A percentile compares a stretch with the other conserved stretches of the same genome.
Conservation (phyloP, 169 alveolate species). For the Eimeria necatrix region DNA sequence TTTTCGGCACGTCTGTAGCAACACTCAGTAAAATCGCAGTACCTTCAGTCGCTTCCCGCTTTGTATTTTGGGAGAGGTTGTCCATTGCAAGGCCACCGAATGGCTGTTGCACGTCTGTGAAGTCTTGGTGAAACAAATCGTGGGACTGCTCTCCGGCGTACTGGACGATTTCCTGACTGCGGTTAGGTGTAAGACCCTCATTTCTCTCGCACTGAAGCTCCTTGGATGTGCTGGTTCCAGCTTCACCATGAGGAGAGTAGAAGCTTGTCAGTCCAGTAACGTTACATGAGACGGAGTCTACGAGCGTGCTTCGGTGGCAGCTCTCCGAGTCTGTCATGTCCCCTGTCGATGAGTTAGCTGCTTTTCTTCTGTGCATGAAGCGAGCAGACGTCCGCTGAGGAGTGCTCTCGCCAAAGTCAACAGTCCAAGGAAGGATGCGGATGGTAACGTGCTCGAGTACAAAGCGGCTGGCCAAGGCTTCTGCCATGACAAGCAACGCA, state of each 20-base stretch:
- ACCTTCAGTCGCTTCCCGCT: background rate
- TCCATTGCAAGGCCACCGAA: slow-evolving; percentile 33
- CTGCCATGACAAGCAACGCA: too few relatives aligned
- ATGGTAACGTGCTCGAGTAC: background rate
- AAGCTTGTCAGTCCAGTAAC: slow-evolving; percentile 48
- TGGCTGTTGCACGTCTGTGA: slow-evolving; percentile 19
- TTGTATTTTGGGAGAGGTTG: background rate
- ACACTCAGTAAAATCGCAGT: slow-evolving; percentile 20
- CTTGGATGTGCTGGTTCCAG: slow-evolving; percentile 10
- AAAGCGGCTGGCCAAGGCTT: too few relatives aligned
- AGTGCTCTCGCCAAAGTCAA: too few relatives aligned
- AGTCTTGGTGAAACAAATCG: slow-evolving; percentile 1
- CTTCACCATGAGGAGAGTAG: slow-evolving; percentile 36
- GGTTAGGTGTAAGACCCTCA: background rate
- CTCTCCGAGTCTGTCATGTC: slow-evolving; percentile 39
- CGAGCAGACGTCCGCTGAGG: background rate
- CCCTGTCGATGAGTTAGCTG: background rate
- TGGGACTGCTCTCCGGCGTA: background rate
- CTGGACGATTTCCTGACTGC: slow-evolving; percentile 35
- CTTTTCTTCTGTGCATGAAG: background rate
- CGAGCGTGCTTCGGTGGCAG: slow-evolving; percentile 26
- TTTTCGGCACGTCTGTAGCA: background rate
- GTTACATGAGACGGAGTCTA: slow-evolving; percentile 48
- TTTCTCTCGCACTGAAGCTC: slow-evolving; percentile 44
- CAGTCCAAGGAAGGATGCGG: background rate